These are phyloP conservation scores for Vanrija humicola DNA, from an alignment of 1,284 basidiomycete genomes.

Conservation along the genomic window DNA sequence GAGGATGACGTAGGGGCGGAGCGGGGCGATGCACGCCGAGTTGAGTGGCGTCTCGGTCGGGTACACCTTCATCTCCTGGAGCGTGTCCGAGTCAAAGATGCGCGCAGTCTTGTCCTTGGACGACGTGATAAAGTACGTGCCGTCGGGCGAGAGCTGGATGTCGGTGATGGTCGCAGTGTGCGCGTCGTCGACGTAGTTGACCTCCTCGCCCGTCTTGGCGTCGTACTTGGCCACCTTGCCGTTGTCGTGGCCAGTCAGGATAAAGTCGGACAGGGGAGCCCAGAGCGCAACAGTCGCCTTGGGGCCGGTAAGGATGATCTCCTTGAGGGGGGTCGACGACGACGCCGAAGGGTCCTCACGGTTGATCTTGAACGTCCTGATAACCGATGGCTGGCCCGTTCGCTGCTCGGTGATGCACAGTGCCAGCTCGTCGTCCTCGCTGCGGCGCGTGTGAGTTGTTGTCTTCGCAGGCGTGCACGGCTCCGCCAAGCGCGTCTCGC, in stretches of 20 bases:
- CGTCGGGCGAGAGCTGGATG: constrained; percentile 83
- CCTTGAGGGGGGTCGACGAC: constrained; percentile 60
- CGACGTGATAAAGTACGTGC: constrained; percentile 92
- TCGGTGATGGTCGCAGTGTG: constrained; percentile 83
- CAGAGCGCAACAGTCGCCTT: constrained; percentile 96
- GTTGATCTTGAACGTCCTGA: constrained; percentile 75
- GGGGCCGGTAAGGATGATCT: constrained; percentile 85
- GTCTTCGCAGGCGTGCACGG: not conserved
- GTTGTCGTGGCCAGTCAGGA: constrained; percentile 93
- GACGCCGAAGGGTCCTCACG: constrained; percentile 65
- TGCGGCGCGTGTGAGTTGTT: constrained; percentile 53
- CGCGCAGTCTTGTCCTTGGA: constrained; percentile 95
- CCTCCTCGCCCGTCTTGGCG: constrained; percentile 80
- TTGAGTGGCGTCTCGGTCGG: constrained; percentile 93
- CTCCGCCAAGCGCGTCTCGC: not conserved
- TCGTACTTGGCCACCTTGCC: constrained; percentile 91
- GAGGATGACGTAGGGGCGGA: constrained; percentile 82
- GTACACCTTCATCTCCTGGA: constrained; percentile 90
- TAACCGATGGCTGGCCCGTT: constrained; percentile 70
- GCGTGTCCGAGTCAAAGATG: constrained; percentile 82
- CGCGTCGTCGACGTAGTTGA: constrained; percentile 65
- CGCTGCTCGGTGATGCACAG: constrained; percentile 96
- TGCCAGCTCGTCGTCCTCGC: constrained; percentile 76
- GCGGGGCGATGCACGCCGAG: constrained; percentile 81
- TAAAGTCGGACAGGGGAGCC: constrained; percentile 69